Evolutionary conservation across 352 stramenopile species (phyloP), one percentile per base, ranked within the genome.

Genomic region (Globisporangium spiculum): DNA sequence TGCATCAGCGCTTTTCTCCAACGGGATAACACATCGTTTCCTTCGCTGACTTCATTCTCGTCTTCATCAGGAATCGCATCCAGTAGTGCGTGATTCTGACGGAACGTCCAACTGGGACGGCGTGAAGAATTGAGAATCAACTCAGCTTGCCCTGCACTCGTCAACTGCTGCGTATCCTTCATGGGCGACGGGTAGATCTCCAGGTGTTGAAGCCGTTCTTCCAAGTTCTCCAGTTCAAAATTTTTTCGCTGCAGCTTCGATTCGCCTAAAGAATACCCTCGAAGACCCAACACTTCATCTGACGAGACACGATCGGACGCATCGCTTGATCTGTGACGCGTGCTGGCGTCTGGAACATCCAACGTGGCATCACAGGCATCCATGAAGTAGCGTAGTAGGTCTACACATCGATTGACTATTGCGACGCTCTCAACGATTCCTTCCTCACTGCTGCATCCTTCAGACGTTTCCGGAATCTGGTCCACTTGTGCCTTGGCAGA

Each of bases 331-430:
- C 22, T 41, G 20, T 22, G 53, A 12, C 3, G 36, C 14, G 36
- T 24, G 16, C 5, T 61, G 30, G 20, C 9, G 24, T 20, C 26
- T 41, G 14, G 18, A 16, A 52, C 10, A 4, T 72, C 68, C 57
- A 44, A 65, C 5, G 55, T 20, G 48, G 66, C 54, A 36, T 73
- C 70, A 32, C 77, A 86, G 1, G 83, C 73, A 18, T 90, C 77
- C 22, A 94, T 59, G 60, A 94, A 94, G 54, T 87, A 91, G 3
- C 81, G 75, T 22, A 94, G 55, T 36, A 91, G 75, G 61, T 92
- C 86, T 2, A 94, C 52, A 30, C 83, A 94, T 5, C 84, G 81
- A 50, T 88, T 83, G 3, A 91, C 75, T 24, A 75, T 30, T 6
- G 62, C 67, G 24, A 72, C 50, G 14, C 34, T 1, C 3, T 56